Evolutionary conservation across 2,329 filamentous ascomycete genomes (phyloP).

Genomic region (Penicillium sp.): DNA sequence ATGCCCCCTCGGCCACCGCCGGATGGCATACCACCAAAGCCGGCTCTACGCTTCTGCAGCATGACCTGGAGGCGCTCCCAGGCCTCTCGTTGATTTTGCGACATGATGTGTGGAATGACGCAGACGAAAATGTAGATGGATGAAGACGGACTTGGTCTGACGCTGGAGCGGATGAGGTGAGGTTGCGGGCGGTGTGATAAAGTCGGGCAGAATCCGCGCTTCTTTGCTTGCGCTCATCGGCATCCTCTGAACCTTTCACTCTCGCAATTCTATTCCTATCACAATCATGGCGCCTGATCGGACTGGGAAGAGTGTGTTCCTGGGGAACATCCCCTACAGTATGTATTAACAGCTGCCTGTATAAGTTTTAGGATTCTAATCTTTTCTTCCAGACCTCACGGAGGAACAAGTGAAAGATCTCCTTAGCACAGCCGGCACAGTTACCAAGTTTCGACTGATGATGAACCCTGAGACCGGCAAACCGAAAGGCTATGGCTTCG

Average conservation of each 20-base stretch:
- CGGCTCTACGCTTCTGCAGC: conserved; percentile 51
- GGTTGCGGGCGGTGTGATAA: conserved; percentile 24
- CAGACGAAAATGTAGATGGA: conserved; percentile 18
- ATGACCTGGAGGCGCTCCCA: conserved; percentile 63
- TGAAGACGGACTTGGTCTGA: conserved; percentile 20
- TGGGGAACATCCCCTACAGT: conserved; percentile 63
- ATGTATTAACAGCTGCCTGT: conserved; percentile 44
- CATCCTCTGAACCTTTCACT: conserved; percentile 6
- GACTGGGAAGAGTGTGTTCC: conserved; percentile 46
- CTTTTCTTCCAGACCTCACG: conserved; percentile 65
- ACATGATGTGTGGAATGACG: conserved; percentile 36
- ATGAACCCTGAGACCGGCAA: conserved; percentile 93
- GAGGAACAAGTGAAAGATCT: conserved; percentile 96
- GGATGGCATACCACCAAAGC: conserved; percentile 48
- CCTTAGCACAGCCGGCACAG: conserved; percentile 83
- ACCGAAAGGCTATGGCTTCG: conserved; percentile 94
- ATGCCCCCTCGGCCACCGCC: conserved; percentile 54
- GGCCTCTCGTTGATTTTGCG: conserved; percentile 60
- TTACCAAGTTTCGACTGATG: conserved; percentile 86
- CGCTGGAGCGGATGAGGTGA: conserved; percentile 27
- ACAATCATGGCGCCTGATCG: conserved; percentile 44
- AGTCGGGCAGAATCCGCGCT: conserved; percentile 28
- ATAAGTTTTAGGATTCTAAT: conserved; percentile 16
- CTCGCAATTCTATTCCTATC: conserved; percentile 7
- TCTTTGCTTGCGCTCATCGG: conserved; percentile 13